Conservation (phyloP, 225 moss, liverwort and hornwort genomes). For the Neckera pumila region DNA sequence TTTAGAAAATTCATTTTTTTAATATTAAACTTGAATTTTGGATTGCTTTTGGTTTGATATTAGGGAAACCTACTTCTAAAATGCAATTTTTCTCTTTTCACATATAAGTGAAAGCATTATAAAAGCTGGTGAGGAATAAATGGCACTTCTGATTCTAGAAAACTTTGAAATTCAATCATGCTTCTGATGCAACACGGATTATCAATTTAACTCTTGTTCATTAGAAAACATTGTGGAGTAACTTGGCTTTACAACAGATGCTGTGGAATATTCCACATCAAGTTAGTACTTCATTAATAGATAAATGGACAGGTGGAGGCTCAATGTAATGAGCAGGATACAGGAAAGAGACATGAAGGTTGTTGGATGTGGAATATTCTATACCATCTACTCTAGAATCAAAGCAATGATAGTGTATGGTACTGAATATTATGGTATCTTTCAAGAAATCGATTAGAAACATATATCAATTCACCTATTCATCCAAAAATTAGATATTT, state of each 20-base stretch:
- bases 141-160: rapidly evolving
- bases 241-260: no score
- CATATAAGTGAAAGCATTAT: not conserved
- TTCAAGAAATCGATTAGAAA: not conserved
- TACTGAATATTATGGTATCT: no score
- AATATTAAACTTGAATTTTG: not conserved
- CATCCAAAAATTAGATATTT: not conserved
- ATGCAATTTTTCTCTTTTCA: not conserved
- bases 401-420: no score
- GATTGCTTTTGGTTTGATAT: not conserved
- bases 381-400: no score
- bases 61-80: rapidly evolving
- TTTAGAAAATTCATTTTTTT: rapidly evolving
- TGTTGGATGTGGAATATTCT: no score
- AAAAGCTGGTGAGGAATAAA: not conserved
- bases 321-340: no score
- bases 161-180: not conserved
- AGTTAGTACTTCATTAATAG: no score
- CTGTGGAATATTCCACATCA: no score
- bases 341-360: no score
- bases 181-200: not conserved
- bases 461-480: not conserved
- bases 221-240: rapidly evolving
- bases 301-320: no score
- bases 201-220: not conserved